These are phyloP conservation scores for Neoascochyta sp. DNA, from an alignment of 2,329 filamentous ascomycete species.

Conservation along the genomic window DNA sequence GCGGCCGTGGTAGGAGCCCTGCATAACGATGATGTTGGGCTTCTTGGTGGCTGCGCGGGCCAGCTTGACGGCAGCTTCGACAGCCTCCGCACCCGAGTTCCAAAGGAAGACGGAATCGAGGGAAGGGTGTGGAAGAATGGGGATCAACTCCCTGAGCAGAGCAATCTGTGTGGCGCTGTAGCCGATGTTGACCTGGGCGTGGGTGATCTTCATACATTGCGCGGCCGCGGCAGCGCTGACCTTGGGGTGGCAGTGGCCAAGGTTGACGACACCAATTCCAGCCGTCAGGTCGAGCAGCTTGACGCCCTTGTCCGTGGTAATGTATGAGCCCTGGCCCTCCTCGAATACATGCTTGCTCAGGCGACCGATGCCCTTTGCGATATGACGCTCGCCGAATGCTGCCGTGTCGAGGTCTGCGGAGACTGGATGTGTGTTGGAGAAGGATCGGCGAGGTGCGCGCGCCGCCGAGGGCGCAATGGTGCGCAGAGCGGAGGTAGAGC, in stretches of 20 bases:
- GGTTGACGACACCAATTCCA: conserved; percentile 29
- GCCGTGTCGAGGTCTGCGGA: conserved; percentile 18
- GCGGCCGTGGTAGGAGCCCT: conserved; percentile 30
- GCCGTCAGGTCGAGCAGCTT: conserved; percentile 30
- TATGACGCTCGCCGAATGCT: conserved; percentile 27
- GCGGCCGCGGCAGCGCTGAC: conserved; percentile 28
- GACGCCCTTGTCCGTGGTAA: conserved; percentile 30
- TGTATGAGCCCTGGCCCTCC: conserved; percentile 26
- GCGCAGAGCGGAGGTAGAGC: conserved; percentile 11
- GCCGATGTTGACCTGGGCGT: conserved; percentile 30
- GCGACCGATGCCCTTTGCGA: conserved; percentile 29
- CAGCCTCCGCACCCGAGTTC: conserved; percentile 31
- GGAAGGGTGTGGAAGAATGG: conserved; percentile 26
- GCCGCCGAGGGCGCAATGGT: conserved; percentile 11
- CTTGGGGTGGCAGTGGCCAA: conserved; percentile 31
- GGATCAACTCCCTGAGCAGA: conserved; percentile 25
- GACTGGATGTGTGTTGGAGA: conserved; percentile 14
- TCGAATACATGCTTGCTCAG: conserved; percentile 32
- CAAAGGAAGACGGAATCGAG: conserved; percentile 29
- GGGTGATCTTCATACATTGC: conserved; percentile 30
- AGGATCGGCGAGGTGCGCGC: conserved; percentile 10
- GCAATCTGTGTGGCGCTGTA: conserved; percentile 29
- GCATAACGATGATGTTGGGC: conserved; percentile 32
- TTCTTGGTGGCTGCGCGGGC: conserved; percentile 30
- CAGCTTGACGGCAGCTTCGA: conserved; percentile 28